Conservation (phyloP, 2,329 filamentous ascomycete genomes). For the Parafenestella ontariensis region DNA sequence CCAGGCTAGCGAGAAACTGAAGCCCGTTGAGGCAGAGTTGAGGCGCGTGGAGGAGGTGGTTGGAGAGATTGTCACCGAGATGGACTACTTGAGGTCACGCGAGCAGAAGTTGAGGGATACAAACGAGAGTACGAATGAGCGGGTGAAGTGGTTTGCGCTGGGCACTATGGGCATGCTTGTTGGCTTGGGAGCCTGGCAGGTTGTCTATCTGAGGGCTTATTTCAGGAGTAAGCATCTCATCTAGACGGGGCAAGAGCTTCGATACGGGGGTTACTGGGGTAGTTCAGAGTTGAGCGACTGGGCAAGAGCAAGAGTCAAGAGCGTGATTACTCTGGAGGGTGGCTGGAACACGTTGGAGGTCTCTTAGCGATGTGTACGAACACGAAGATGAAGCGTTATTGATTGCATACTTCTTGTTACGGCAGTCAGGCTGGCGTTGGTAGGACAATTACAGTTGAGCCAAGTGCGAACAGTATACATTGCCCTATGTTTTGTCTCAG, state of each 20-base stretch:
- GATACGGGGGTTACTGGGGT: not conserved
- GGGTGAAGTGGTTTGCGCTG: conserved; percentile 98
- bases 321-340: not conserved
- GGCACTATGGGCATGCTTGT: conserved; percentile 91
- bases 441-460: conserved; percentile 16
- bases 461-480: not conserved
- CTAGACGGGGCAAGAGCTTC: conserved; percentile 29
- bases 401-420: conserved; percentile 25
- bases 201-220: conserved; percentile 96
- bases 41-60: conserved; percentile 91
- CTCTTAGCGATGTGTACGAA: conserved; percentile 25
- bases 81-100: conserved; percentile 89
- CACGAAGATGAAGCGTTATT: conserved; percentile 16
- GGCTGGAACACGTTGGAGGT: not conserved
- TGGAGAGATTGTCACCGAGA: conserved; percentile 85
- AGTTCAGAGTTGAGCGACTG: not conserved
- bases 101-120: conserved; percentile 98
- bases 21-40: conserved; percentile 94
- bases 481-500: not conserved
- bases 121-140: conserved; percentile 98
- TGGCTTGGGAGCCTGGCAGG: conserved; percentile 92
- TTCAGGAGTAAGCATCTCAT: conserved; percentile 70
- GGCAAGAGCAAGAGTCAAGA: not conserved
- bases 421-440: conserved; percentile 30
- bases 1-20: conserved; percentile 95